Percentiles rank a stretch among this genome's conserved stretches.
Evolutionary conservation across 345 rosid species (phyloP).

Genomic region (Camelina hispida): DNA sequence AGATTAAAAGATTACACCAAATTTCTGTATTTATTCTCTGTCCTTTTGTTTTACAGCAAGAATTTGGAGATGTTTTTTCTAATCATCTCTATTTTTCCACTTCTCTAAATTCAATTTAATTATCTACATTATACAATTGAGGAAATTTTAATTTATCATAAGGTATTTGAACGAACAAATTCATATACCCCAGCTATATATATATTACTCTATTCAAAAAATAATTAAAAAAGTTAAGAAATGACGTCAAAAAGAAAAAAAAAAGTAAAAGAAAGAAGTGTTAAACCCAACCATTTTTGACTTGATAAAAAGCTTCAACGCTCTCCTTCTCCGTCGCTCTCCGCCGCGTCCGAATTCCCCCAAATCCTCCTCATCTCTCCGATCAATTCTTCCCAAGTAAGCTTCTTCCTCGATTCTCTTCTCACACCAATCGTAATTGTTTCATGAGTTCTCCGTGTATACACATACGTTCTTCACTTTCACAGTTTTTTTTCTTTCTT

Average conservation of each 20-base stretch:
- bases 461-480: background rate
- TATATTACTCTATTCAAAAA: background rate
- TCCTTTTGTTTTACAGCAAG: too few relatives aligned
- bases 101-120: too few relatives aligned
- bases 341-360: constrained; percentile 15
- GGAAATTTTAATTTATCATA: too few relatives aligned
- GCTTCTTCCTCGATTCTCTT: constrained; percentile 10
- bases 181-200: too few relatives aligned
- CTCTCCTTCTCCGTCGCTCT: constrained; percentile 25
- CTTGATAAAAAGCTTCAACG: constrained; percentile 22
- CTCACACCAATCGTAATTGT: background rate
- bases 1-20: too few relatives aligned
- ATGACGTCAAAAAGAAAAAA: background rate
- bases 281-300: constrained; percentile 37
- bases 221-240: background rate
- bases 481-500: background rate
- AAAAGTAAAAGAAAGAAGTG: background rate
- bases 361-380: background rate
- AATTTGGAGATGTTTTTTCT: too few relatives aligned
- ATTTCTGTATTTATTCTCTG: too few relatives aligned
- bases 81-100: background rate
- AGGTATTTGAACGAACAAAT: background rate
- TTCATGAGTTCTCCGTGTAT: constrained; percentile 6
- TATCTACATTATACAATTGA: background rate
- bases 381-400: constrained; percentile 14